Evolutionary conservation across 2,329 filamentous ascomycete genomes (phyloP).

Genomic region (Juglanconis juglandina): DNA sequence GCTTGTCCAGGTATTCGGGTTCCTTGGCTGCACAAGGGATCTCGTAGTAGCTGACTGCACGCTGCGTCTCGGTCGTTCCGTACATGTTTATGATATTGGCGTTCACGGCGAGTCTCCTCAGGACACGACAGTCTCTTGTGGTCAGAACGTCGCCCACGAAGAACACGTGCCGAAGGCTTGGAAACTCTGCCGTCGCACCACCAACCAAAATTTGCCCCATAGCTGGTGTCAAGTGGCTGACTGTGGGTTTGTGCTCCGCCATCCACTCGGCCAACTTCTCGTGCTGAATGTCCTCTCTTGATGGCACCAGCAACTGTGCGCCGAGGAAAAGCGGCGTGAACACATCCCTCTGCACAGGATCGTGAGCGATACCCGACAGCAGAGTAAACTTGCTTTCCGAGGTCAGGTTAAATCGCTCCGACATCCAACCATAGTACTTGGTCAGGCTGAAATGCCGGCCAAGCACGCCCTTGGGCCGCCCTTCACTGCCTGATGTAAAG

Average conservation of each 20-base stretch:
- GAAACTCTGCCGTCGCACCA: constrained; percentile 73
- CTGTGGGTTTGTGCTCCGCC: constrained; percentile 67
- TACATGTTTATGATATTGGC: constrained; percentile 81
- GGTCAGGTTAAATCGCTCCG: constrained; percentile 62
- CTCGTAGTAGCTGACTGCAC: constrained; percentile 79
- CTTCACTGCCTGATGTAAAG: constrained; percentile 64
- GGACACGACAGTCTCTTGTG: constrained; percentile 71
- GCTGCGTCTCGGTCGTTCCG: constrained; percentile 80
- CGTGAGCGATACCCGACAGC: constrained; percentile 80
- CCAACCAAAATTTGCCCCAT: constrained; percentile 96
- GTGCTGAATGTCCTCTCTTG: constrained; percentile 64
- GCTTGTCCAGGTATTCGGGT: constrained; percentile 43
- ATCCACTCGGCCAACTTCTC: constrained; percentile 90
- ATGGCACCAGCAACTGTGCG: constrained; percentile 9
- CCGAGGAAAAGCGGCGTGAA: constrained; percentile 16
- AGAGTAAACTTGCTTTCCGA: constrained; percentile 65
- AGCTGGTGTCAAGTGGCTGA: constrained; percentile 87
- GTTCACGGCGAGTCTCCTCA: constrained; percentile 75
- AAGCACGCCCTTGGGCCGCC: constrained; percentile 58
- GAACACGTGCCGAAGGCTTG: constrained; percentile 73
- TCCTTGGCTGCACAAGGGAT: constrained; percentile 65
- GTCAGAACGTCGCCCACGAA: constrained; percentile 91
- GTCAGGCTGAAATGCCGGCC: constrained; percentile 84
- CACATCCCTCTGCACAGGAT: constrained; percentile 44
- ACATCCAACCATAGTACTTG: constrained; percentile 93